Percentiles rank a stretch among this genome's conserved stretches.
These are phyloP conservation scores for Suillus alpinus DNA, from an alignment of 768 basidiomycete species.

Conservation along the genomic window DNA sequence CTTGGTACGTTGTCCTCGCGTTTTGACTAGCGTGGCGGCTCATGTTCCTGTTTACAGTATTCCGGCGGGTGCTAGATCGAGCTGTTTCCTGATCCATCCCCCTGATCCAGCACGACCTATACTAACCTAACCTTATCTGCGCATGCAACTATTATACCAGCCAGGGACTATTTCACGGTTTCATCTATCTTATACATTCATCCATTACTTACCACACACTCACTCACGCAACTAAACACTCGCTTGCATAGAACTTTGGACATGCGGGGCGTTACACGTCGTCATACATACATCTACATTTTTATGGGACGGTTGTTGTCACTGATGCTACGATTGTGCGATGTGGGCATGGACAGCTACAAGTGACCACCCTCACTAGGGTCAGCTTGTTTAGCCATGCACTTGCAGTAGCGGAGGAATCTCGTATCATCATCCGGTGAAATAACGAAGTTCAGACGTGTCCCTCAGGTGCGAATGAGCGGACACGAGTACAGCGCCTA, in stretches of 20 bases:
- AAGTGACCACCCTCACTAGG: background rate
- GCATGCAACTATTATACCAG: background rate
- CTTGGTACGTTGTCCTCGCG: constrained; percentile 9
- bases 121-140: background rate
- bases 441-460: background rate
- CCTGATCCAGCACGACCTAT: background rate
- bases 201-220: background rate
- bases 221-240: background rate
- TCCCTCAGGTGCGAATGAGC: background rate
- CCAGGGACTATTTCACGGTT: background rate
- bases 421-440: background rate
- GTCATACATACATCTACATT: background rate
- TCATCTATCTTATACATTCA: background rate
- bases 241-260: background rate
- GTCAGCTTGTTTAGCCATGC: background rate
- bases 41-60: background rate
- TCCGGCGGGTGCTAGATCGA: constrained; percentile 4
- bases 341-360: background rate
- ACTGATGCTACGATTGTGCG: background rate
- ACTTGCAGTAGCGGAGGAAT: background rate
- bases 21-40: background rate
- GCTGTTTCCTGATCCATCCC: background rate
- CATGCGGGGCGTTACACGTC: background rate
- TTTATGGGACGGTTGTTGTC: background rate
- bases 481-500: background rate